Evolutionary conservation across 2,329 filamentous ascomycete genomes (phyloP), one percentile per base, ranked within the genome.

Genomic region (Alternaria longipes): DNA sequence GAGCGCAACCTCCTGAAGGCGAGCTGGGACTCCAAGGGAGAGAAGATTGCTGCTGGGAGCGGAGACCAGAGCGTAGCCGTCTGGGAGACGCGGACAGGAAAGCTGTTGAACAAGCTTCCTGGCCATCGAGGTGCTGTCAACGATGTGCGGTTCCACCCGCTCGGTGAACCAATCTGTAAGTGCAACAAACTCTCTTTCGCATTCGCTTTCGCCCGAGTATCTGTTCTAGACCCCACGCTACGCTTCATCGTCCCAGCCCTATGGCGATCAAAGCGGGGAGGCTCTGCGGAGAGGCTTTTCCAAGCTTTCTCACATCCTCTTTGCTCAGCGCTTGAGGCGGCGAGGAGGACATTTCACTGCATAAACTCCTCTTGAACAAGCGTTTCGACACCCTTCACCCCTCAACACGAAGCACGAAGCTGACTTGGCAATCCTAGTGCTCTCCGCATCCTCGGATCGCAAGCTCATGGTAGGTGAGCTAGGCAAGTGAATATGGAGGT

Each of bases 41-140:
- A 93, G 81, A 93, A 88, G 79, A 91, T 99, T 63, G 93, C 91
- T 16, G 91, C 93, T 1, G 94, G 94, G 12, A 93, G 93, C 53
- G 94, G 93, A 14, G 95, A 99, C 74, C 91, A 93, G 26, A 97
- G 90, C 8, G 93, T 93, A 18, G 90, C 97, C 14, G 89, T 98
- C 9, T 99, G 95, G 95, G 94, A 95, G 52, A 89, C 85, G 57
- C 89, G 92, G 75, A 91, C 87, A n/a, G 94, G 92, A 60, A 98
- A 96, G 82, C 84, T 99, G 70, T 79, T 97, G 65, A 96, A 97
- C 81, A 98, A 98, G 81, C 84, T 99, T 54, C 95, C 95, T 1
- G 95, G 95, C 1, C 95, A 99, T 78, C 95, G 93, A 80, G 95
- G 94, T 34, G 92, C 92, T 0, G 95, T 98, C 53, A 99, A 98